A percentile compares a stretch with the other conserved stretches of the same genome.
phyloP scores from a whole-genome alignment of 1,284 basidiomycete genomes.

The Sanghuangporus baumii region DNA sequence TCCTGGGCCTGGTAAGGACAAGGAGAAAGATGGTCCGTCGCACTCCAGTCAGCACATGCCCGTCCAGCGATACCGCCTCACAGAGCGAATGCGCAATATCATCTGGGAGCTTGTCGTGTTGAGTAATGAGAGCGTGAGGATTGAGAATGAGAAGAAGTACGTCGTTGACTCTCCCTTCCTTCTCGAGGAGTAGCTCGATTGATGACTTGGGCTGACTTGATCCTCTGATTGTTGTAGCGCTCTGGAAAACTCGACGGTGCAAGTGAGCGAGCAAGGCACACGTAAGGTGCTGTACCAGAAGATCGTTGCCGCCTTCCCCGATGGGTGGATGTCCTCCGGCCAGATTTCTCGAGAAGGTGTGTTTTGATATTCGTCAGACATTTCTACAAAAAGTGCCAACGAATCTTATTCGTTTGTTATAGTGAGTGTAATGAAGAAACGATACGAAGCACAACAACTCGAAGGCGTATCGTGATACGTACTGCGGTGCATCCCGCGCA shows the following conservation, averaged over 20 bases:
- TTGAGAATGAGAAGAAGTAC: slow-evolving; percentile 83
- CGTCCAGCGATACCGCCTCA: slow-evolving; percentile 64
- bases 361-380: slow-evolving; percentile 15
- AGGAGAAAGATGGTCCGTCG: slow-evolving; percentile 16
- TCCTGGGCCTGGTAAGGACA: slow-evolving; percentile 21
- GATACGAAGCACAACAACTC: slow-evolving; percentile 20
- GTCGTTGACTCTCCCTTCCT: slow-evolving; percentile 9
- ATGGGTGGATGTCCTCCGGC: slow-evolving; percentile 60
- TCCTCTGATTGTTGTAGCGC: slow-evolving; percentile 33
- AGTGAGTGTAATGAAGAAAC: slow-evolving; percentile 78
- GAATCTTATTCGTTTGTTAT: slow-evolving; percentile 23
- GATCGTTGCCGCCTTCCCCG: slow-evolving; percentile 72
- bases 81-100: slow-evolving; percentile 67
- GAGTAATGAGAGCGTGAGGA: slow-evolving; percentile 72
- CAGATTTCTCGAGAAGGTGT: slow-evolving; percentile 43
- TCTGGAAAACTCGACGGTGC: slow-evolving; percentile 59
- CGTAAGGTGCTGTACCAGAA: slow-evolving; percentile 76
- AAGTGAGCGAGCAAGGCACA: slow-evolving; percentile 73
- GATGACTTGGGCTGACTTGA: slow-evolving; percentile 5
- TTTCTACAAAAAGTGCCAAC: slow-evolving; percentile 22
- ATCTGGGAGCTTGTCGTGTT: slow-evolving; percentile 76
- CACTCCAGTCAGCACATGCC: slow-evolving; percentile 47
- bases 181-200: background rate
- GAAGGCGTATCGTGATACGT: slow-evolving; percentile 2
- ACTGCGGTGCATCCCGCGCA: background rate